These are phyloP conservation scores for Trichoderma simmonsii DNA, from an alignment of 2,329 filamentous ascomycete genomes.

Conservation along the genomic window DNA sequence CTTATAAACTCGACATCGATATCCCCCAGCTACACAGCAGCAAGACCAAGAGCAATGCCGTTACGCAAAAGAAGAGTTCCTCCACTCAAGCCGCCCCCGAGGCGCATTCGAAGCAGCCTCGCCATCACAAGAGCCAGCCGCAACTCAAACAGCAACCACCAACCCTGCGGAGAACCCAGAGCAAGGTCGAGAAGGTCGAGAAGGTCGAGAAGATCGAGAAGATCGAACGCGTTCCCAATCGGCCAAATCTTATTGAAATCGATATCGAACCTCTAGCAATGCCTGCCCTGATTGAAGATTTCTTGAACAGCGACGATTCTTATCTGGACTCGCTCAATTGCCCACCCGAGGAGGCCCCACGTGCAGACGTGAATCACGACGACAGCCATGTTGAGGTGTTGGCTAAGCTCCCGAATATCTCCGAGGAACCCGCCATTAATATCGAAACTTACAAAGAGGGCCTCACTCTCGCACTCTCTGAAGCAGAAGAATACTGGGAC, in stretches of 20 bases:
- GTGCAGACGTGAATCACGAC: constrained; percentile 25
- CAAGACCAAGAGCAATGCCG: constrained; percentile 16
- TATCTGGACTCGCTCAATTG: constrained; percentile 31
- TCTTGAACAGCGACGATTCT: constrained; percentile 23
- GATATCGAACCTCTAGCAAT: not conserved
- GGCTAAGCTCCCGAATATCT: constrained; percentile 32
- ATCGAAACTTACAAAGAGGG: constrained; percentile 26
- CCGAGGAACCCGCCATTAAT: constrained; percentile 30
- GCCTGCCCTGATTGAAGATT: constrained; percentile 20
- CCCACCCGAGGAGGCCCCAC: constrained; percentile 26
- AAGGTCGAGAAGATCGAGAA: constrained; percentile 29
- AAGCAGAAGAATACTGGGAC: constrained; percentile 70
- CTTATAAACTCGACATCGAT: constrained; percentile 24
- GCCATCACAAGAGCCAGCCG: constrained; percentile 55
- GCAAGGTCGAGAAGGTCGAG: constrained; percentile 38
- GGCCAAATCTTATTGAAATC: not conserved
- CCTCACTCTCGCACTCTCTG: constrained; percentile 32
- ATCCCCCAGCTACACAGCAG: constrained; percentile 15
- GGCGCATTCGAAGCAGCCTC: constrained; percentile 35
- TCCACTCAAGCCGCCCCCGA: constrained; percentile 21
- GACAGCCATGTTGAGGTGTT: constrained; percentile 26
- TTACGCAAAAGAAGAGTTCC: constrained; percentile 14
- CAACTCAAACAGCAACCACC: constrained; percentile 45
- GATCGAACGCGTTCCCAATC: constrained; percentile 17
- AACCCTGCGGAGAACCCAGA: constrained; percentile 43